Conservation (phyloP, 2,329 filamentous ascomycete genomes). For the Leptographium radiaticola region DNA sequence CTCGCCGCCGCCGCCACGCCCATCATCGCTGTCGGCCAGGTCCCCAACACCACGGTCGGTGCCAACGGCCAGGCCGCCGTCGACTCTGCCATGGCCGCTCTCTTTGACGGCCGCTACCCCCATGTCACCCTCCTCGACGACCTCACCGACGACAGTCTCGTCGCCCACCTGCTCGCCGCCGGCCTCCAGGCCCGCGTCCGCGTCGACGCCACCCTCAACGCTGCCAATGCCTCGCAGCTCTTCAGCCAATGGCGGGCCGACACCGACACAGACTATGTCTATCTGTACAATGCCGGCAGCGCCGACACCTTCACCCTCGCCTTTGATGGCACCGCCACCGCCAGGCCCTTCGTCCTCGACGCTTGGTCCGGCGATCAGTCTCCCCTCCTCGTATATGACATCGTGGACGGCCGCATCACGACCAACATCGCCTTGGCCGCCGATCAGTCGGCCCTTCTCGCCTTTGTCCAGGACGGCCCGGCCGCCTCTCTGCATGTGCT, state of each 20-base stretch:
- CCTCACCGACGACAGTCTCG: not conserved
- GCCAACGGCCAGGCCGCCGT: constrained; percentile 22
- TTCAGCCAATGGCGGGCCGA: constrained; percentile 24
- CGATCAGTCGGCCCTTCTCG: constrained; percentile 7
- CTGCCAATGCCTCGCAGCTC: constrained; percentile 14
- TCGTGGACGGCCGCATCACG: not conserved
- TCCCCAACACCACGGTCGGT: constrained; percentile 8
- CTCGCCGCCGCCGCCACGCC: constrained; percentile 13
- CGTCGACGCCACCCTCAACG: constrained; percentile 13
- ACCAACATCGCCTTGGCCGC: constrained; percentile 2
- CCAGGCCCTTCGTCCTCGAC: constrained; percentile 16
- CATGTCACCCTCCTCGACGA: not conserved
- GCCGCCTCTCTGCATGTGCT: not conserved
- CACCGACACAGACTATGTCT: constrained; percentile 21
- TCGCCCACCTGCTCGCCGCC: not conserved
- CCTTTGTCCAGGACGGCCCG: not conserved
- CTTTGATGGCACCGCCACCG: constrained; percentile 6
- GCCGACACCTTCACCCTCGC: constrained; percentile 9
- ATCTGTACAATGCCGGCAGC: constrained; percentile 20
- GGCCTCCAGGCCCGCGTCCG: not conserved
- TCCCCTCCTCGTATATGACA: constrained; percentile 14
- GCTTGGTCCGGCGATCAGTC: constrained; percentile 27
- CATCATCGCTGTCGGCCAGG: constrained; percentile 11
- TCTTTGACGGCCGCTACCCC: constrained; percentile 2
- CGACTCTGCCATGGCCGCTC: constrained; percentile 5